phyloP scores from a whole-genome alignment of 2,329 filamentous ascomycete genomes.

The Knufia fluminis region DNA sequence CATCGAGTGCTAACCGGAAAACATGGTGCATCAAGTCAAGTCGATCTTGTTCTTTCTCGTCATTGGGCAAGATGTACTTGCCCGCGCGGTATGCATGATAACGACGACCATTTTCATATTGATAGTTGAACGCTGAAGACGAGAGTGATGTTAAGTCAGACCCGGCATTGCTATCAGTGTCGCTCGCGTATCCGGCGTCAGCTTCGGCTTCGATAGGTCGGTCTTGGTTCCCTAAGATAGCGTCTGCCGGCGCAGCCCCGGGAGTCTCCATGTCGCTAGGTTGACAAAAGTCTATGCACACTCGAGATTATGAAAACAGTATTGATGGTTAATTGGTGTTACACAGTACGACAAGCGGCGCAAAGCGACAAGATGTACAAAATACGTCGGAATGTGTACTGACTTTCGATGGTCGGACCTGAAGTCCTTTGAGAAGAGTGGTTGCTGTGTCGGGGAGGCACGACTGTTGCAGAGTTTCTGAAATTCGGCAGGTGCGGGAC shows the following conservation, averaged over 20 bases:
- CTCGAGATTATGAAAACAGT: background rate
- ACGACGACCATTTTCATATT: conserved; percentile 26
- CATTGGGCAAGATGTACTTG: conserved; percentile 26
- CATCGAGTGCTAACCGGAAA: conserved; percentile 15
- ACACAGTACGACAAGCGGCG: too few species aligned
- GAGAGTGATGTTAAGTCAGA: conserved; percentile 1
- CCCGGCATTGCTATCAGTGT: background rate
- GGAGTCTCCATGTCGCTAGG: background rate
- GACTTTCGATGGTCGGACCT: too few species aligned
- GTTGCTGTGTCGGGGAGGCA: too few species aligned
- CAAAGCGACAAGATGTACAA: too few species aligned
- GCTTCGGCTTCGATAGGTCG: conserved; percentile 1
- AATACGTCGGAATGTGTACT: too few species aligned
- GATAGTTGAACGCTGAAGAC: conserved; percentile 23
- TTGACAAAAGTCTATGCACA: background rate
- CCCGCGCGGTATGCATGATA: conserved; percentile 23
- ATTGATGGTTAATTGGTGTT: too few species aligned
- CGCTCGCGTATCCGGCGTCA: conserved; percentile 3
- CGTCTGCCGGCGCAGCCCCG: background rate
- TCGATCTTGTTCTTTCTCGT: conserved; percentile 30
- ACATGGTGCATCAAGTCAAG: conserved; percentile 25
- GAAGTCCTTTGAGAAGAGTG: too few species aligned
- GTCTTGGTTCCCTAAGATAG: background rate
- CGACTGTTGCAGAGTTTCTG: too few species aligned
- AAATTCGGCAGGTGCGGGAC: too few species aligned